Conservation (phyloP, 176 grass and related monocot genomes). For the Olyra latifolia region DNA sequence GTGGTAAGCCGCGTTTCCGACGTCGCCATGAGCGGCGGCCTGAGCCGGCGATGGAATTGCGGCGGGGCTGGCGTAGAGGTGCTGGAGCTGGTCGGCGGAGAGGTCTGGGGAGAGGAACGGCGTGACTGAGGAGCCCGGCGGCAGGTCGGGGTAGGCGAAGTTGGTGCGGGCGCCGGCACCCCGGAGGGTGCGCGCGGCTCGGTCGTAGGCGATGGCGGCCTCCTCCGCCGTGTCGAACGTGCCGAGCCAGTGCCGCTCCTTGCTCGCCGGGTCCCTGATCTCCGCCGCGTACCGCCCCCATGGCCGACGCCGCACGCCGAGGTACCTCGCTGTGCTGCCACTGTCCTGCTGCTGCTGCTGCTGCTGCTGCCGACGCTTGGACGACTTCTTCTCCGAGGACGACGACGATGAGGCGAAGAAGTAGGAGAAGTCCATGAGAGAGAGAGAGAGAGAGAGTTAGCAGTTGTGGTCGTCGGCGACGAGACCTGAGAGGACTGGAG, state of each 20-base stretch:
- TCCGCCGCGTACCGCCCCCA: slow-evolving; percentile 97
- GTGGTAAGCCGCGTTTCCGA: background rate
- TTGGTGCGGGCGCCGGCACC: slow-evolving; percentile 72
- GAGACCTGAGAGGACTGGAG: background rate
- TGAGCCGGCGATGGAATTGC: background rate
- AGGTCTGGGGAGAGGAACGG: slow-evolving; percentile 82
- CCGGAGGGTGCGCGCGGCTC: slow-evolving; percentile 70
- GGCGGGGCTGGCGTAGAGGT: background rate
- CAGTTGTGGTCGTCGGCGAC: slow-evolving; percentile 20
- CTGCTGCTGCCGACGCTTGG: slow-evolving; percentile 58
- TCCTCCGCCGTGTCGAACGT: slow-evolving; percentile 97
- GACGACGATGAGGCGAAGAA: slow-evolving; percentile 36
- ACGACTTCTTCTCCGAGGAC: slow-evolving; percentile 41
- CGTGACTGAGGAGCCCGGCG: slow-evolving; percentile 80
- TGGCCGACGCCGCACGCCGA: slow-evolving; percentile 73
- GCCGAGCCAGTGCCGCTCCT: slow-evolving; percentile 92
- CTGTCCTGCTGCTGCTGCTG: slow-evolving; percentile 31
- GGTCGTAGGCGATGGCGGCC: slow-evolving; percentile 84
- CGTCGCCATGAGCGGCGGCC: background rate
- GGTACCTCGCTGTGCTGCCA: slow-evolving; percentile 53
- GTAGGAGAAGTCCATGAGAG: slow-evolving; percentile 67
- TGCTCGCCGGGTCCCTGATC: slow-evolving; percentile 89
- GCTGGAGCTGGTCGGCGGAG: slow-evolving; percentile 43
- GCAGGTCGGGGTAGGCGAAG: slow-evolving; percentile 87
- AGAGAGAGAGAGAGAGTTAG: slow-evolving; percentile 18